Percentiles rank a stretch among this genome's conserved stretches.
phyloP scores from a whole-genome alignment of 2,329 filamentous ascomycete genomes.

The Neopestalotiopsis sp. region DNA sequence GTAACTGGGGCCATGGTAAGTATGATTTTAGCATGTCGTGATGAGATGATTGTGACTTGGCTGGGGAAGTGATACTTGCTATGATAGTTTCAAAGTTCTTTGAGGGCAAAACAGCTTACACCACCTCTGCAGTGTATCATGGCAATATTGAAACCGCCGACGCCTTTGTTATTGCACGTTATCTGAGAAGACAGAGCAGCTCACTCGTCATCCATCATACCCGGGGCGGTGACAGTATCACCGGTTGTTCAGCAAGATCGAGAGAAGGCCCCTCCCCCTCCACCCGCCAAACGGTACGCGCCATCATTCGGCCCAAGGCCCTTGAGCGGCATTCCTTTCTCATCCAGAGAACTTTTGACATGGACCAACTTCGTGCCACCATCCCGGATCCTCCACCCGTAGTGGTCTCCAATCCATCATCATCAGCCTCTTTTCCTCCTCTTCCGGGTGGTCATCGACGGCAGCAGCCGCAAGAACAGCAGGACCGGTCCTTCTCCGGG shows the following conservation, averaged over 20 bases:
- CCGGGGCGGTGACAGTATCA: not conserved
- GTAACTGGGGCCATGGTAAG: slow-evolving; percentile 42
- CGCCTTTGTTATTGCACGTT: slow-evolving; percentile 49
- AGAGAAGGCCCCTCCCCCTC: too few relatives aligned
- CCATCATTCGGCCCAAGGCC: slow-evolving; percentile 46
- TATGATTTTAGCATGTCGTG: not conserved
- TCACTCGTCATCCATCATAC: slow-evolving; percentile 13
- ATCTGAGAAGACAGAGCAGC: slow-evolving; percentile 41
- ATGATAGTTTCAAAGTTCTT: too few relatives aligned
- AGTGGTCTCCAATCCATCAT: not conserved
- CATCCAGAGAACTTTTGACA: slow-evolving; percentile 55
- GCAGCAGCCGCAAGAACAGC: too few relatives aligned
- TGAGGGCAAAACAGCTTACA: not conserved
- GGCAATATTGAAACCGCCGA: slow-evolving; percentile 46
- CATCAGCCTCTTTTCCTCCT: not conserved
- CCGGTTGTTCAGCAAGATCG: slow-evolving; percentile 4
- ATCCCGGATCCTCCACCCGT: slow-evolving; percentile 38
- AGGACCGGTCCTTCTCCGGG: too few relatives aligned
- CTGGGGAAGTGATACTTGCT: not conserved
- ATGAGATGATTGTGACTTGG: not conserved
- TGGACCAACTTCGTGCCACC: slow-evolving; percentile 51
- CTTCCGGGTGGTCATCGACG: too few relatives aligned
- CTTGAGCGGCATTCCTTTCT: slow-evolving; percentile 49
- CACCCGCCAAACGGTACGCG: slow-evolving; percentile 44
- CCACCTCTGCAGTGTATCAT: slow-evolving; percentile 36